Conservation (phyloP, 1,284 basidiomycete species). For the Anthracocystis setariae region DNA sequence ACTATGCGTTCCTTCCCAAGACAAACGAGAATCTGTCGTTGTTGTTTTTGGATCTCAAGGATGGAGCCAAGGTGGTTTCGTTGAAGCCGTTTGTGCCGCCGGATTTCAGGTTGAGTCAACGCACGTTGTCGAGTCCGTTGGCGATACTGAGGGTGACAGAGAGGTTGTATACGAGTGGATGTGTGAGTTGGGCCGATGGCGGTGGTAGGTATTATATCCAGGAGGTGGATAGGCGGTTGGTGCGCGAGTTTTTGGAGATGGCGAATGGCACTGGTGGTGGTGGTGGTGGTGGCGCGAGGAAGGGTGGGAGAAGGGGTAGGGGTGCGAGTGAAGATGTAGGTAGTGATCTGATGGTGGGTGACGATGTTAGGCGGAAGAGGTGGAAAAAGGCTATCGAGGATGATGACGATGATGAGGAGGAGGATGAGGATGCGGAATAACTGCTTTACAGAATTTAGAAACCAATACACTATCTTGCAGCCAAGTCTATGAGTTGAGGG, state of each 20-base stretch:
- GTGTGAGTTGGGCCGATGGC: slow-evolving; percentile 65
- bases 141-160: slow-evolving; percentile 64
- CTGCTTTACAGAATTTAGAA: too few species aligned
- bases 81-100: slow-evolving; percentile 72
- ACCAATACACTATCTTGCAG: too few species aligned
- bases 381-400: slow-evolving; percentile 37
- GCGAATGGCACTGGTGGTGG: neutral
- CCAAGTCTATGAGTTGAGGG: slow-evolving; percentile 5
- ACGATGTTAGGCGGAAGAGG: slow-evolving; percentile 32
- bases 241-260: slow-evolving; percentile 36
- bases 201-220: slow-evolving; percentile 66
- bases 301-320: neutral
- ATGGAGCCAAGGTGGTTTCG: slow-evolving; percentile 71
- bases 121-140: slow-evolving; percentile 58
- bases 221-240: slow-evolving; percentile 47
- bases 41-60: slow-evolving; percentile 72
- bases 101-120: slow-evolving; percentile 70
- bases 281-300: neutral
- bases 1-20: slow-evolving; percentile 69
- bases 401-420: slow-evolving; percentile 27
- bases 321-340: slow-evolving; percentile 5
- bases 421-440: neutral
- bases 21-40: slow-evolving; percentile 72
- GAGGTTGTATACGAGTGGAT: slow-evolving; percentile 52
- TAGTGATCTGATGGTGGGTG: slow-evolving; percentile 28